Conservation (phyloP, 192 early-diverging fungal species). For the Glomus cerebriforme region DNA sequence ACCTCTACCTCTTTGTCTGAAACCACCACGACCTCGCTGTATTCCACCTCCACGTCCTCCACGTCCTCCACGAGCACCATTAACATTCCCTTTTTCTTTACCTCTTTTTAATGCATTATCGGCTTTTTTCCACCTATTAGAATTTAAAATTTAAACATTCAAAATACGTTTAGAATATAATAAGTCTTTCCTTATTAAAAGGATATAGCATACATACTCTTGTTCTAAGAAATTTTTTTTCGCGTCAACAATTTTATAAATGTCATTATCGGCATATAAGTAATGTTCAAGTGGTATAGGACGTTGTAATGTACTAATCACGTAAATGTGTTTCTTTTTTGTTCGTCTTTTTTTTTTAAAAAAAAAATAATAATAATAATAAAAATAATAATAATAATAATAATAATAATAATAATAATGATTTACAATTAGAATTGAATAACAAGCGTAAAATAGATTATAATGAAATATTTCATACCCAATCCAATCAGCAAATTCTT, state of each 20-base stretch:
- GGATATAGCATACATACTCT: slow-evolving; percentile 44
- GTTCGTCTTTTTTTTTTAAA: slow-evolving; percentile 66
- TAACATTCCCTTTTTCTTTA: slow-evolving; percentile 48
- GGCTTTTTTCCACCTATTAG: slow-evolving; percentile 69
- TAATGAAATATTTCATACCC: slow-evolving; percentile 57
- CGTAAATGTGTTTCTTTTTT: slow-evolving; percentile 96
- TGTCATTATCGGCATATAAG: slow-evolving; percentile 82
- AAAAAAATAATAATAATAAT: not conserved
- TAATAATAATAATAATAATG: not conserved
- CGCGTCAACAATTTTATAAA: slow-evolving; percentile 89
- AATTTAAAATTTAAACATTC: not conserved
- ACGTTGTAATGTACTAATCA: slow-evolving; percentile 90
- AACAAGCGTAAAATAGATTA: not conserved
- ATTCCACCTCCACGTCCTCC: slow-evolving; percentile 48
- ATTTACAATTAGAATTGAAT: not conserved
- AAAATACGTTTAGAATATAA: not conserved
- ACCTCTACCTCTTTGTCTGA: slow-evolving; percentile 42
- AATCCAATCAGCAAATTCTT: slow-evolving; percentile 99
- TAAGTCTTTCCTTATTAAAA: not conserved
- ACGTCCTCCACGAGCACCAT: slow-evolving; percentile 45
- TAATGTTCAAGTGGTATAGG: slow-evolving; percentile 96
- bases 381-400: not conserved
- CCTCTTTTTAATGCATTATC: slow-evolving; percentile 68
- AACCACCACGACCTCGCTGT: slow-evolving; percentile 43
- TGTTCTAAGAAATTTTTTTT: slow-evolving; percentile 62